phyloP scores from a whole-genome alignment of 1,284 basidiomycete species.

The Irpex sp. region DNA sequence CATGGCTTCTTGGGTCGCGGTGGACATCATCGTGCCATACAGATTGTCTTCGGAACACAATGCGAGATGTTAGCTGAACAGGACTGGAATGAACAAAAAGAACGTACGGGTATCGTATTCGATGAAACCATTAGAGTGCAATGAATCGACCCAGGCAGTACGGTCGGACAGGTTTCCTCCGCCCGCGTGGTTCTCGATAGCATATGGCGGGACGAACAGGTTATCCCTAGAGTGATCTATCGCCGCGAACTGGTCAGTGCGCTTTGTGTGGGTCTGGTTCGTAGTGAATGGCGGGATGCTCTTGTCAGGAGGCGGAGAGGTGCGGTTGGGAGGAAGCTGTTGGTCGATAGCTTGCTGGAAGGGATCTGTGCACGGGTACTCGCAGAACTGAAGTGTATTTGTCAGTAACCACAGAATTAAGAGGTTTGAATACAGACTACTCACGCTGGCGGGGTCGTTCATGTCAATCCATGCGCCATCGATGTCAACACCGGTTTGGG shows the following conservation, averaged over 20 bases:
- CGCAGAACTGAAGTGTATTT: conserved; percentile 45
- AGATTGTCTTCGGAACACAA: conserved; percentile 44
- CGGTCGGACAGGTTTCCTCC: conserved; percentile 43
- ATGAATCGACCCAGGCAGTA: conserved; percentile 57
- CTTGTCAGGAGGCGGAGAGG: conserved; percentile 44
- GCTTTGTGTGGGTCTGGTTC: conserved; percentile 23
- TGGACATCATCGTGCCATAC: conserved; percentile 72
- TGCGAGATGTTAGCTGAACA: too few relatives aligned
- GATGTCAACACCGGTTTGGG: conserved; percentile 54
- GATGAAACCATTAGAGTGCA: conserved; percentile 58
- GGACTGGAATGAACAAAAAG: too few relatives aligned
- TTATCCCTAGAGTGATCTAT: conserved; percentile 28
- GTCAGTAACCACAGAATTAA: conserved; percentile 2
- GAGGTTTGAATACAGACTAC: neutral
- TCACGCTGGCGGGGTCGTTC: conserved; percentile 65
- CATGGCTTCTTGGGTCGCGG: conserved; percentile 58
- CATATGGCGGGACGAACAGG: conserved; percentile 50
- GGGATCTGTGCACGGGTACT: conserved; percentile 53
- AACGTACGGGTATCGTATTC: conserved; percentile 56
- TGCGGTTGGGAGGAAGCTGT: conserved; percentile 50
- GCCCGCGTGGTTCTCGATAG: conserved; percentile 51
- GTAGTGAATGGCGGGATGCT: conserved; percentile 48
- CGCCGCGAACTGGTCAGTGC: conserved; percentile 17
- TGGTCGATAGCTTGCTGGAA: conserved; percentile 49
- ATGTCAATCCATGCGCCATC: conserved; percentile 74